These are phyloP conservation scores for Penicillium sp. DNA, from an alignment of 2,329 filamentous ascomycete species.

Conservation along the genomic window DNA sequence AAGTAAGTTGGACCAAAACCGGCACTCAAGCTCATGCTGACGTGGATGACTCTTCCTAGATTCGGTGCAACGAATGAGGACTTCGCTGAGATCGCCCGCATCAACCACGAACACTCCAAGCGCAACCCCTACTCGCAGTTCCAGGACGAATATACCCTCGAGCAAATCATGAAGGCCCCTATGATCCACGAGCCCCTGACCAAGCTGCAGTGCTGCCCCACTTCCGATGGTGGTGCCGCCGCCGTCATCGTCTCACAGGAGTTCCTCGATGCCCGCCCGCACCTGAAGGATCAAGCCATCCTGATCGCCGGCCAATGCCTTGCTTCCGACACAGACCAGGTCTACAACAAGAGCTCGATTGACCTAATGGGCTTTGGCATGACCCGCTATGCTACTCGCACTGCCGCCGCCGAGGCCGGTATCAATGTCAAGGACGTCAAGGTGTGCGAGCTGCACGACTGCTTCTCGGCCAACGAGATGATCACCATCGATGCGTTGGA, in stretches of 20 bases:
- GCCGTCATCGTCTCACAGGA: slow-evolving; percentile 84
- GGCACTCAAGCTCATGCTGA: not conserved
- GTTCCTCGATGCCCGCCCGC: slow-evolving; percentile 82
- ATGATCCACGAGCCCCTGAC: slow-evolving; percentile 86
- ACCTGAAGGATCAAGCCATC: slow-evolving; percentile 80
- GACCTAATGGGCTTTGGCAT: slow-evolving; percentile 90
- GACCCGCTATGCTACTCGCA: slow-evolving; percentile 68
- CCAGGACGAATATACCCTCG: slow-evolving; percentile 83
- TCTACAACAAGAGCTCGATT: slow-evolving; percentile 80
- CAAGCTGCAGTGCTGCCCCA: slow-evolving; percentile 98
- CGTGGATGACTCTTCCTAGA: slow-evolving; percentile 44
- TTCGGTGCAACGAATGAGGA: slow-evolving; percentile 81
- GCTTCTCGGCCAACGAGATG: slow-evolving; percentile 96
- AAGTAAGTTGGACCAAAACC: slow-evolving; percentile 56
- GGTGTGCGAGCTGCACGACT: slow-evolving; percentile 93
- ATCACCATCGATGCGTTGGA: slow-evolving; percentile 84
- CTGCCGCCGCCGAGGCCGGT: slow-evolving; percentile 71
- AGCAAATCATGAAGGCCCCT: slow-evolving; percentile 74
- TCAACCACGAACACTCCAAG: slow-evolving; percentile 91
- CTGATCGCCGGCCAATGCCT: slow-evolving; percentile 85
- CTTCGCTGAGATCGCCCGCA: slow-evolving; percentile 89
- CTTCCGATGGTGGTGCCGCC: slow-evolving; percentile 87
- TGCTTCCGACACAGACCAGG: slow-evolving; percentile 76
- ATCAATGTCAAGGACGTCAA: slow-evolving; percentile 67
- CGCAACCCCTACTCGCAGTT: slow-evolving; percentile 99